Evolutionary conservation across 2,329 filamentous ascomycete species (phyloP), one percentile per base, ranked within the genome.

Genomic region (Botrytis elliptica): DNA sequence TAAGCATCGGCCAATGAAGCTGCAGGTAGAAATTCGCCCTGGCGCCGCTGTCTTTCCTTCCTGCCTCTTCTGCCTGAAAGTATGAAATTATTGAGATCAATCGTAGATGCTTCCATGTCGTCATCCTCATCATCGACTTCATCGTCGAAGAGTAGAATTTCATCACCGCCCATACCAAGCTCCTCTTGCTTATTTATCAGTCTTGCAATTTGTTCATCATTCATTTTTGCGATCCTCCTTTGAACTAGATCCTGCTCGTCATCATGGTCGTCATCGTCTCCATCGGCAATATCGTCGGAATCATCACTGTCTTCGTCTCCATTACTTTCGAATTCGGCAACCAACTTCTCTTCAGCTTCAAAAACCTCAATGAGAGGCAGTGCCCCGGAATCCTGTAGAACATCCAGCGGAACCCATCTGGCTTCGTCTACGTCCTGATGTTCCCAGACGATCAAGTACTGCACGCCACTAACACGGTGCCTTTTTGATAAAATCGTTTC

Each of bases 161-260:
- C 87, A 36, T 89, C 86, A 16, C 85, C 85, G 3, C 85, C 87
- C 62, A 92, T 83, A 14, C 91, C 91, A 6, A 92, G 83, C 79
- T 90, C 88, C 80, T 89, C 86, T 78, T 90, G 87, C 79, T 89
- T 90, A 70, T 87, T 84, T 44, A 92, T 81, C 38, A 91, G 82
- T 57, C 86, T 84, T 57, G 91, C 90, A 57, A 93, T 83, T 33
- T 87, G 85, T 80, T 91, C 90, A 75, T 93, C 87, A 84, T 80
- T 90, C 89, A 78, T 93, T 8, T 80, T 77, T 22, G 82, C 82
- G 33, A 80, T 80, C 65, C 80, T 79, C 46, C 75, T 75, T 72
- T 79, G 77, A n/a, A 77, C 40, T n/a, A 79, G 38, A 40, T 86
- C 78, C 75, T 84, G 84, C 42, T 83, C 82, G n/a, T 77, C 75